Base-by-base conservation (phyloP, 768 basidiomycete genomes). In the Boletus pseudopeckii region DNA sequence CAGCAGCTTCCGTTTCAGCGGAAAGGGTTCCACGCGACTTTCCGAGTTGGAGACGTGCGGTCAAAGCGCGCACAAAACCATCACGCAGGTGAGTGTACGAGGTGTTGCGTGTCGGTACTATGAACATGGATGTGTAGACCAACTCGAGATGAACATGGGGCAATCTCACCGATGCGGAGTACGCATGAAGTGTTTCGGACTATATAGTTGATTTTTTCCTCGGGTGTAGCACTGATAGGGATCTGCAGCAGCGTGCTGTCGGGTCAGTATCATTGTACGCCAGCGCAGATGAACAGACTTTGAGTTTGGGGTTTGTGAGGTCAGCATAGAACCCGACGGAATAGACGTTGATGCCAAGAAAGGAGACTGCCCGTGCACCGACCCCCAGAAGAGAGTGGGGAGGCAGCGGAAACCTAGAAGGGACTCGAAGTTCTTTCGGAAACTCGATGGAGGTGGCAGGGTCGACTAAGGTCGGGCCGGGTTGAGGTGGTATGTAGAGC, bases 271-370 rank as follows among this genome's bases (percentile, higher is more conserved):
- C 30, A 5, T 46, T 38, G 32, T 18, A 18, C 18, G 17, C 20
- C 15, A 22, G 33, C 41, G 26, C 33, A 20, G 26, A 34, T 30
- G 42, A 10, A 63, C 74, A 48, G 48, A 87, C 86, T 49, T 78
- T 77, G 53, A 90, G 75, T 39, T 75, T 77, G 1, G 85, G 81
- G 56, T 84, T 81, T n/a, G 74, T 63, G 41, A 92, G 72, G 66
- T 96, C 92, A 7, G 90, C 88, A 68, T 96, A 97, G 72, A 97
- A 92, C 2, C 82, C 94, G 33, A 92, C 83, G 11, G 88, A 88
- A 71, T 97, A 97, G 15, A 96, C 93, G 65, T 90, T 84, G 58
- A 97, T 81, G 7, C 85, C 79, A 37, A 96, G 76, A 71, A 97
- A 93, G 14, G 92, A 92, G 30, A 97, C 92, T 0, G 86, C 90